Evolutionary conservation across 495 filamentous ascomycete genomes (phyloP).

Genomic region (Amorphotheca resinae): DNA sequence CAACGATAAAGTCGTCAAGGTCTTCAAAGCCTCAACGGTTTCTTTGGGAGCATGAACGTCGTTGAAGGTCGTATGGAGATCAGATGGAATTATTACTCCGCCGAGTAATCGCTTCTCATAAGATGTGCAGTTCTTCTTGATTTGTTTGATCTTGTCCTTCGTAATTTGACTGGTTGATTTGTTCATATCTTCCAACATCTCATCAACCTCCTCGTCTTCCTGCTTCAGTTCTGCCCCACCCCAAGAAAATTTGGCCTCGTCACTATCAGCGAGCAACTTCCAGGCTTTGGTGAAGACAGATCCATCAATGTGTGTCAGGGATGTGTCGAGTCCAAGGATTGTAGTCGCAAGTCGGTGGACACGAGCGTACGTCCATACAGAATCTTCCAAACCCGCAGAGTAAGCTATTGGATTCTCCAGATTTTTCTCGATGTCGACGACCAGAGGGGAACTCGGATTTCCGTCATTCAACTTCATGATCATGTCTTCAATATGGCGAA

Average conservation of each 20-base stretch:
- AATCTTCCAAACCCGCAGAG: slow-evolving; percentile 32
- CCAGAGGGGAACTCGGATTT: slow-evolving; percentile 1
- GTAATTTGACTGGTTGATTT: slow-evolving; percentile 2
- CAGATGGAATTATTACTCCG: slow-evolving; percentile 68
- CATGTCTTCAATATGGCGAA: slow-evolving; percentile 60
- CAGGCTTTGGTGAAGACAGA: slow-evolving; percentile 21
- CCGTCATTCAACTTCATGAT: slow-evolving; percentile 12
- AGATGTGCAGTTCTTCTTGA: slow-evolving; percentile 38
- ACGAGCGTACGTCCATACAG: slow-evolving; percentile 45
- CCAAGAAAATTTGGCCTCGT: slow-evolving; percentile 32
- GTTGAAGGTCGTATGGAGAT: slow-evolving; percentile 73
- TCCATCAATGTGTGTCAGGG: slow-evolving; percentile 10
- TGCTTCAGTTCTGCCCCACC: slow-evolving; percentile 24
- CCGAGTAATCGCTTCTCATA: slow-evolving; percentile 75
- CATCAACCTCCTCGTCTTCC: slow-evolving; percentile 16
- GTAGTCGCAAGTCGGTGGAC: slow-evolving; percentile 50
- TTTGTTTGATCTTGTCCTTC: slow-evolving; percentile 14
- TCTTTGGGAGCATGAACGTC: slow-evolving; percentile 71
- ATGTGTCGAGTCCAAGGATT: slow-evolving; percentile 35
- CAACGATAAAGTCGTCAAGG: slow-evolving; percentile 77
- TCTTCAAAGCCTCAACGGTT: slow-evolving; percentile 80
- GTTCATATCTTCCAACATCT: background rate
- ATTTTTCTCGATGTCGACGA: slow-evolving; percentile 20
- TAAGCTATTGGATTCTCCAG: slow-evolving; percentile 14
- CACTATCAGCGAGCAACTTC: slow-evolving; percentile 31